A percentile compares a stretch with the other conserved stretches of the same genome.
Conservation (phyloP, 805 yeast species). For the Dipodascopsis uninucleata region DNA sequence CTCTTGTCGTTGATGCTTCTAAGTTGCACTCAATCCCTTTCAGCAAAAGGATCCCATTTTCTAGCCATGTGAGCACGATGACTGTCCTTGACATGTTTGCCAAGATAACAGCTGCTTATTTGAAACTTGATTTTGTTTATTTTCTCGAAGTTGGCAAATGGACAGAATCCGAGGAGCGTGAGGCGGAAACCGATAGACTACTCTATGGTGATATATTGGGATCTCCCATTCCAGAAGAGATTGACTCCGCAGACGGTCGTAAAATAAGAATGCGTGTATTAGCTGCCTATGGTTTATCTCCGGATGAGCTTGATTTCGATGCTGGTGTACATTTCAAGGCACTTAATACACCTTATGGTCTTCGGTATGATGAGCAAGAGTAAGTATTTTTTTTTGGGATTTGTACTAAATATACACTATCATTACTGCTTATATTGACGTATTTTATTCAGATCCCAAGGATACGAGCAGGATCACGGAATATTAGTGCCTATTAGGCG, state of each 20-base stretch:
- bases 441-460: no score
- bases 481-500: no score
- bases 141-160: slow-evolving; percentile 4
- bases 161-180: slow-evolving; percentile 1
- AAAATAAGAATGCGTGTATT: slow-evolving; percentile 1
- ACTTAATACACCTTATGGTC: slow-evolving; percentile 9
- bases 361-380: slow-evolving; percentile 3
- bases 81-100: slow-evolving; percentile 8
- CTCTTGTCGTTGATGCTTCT: no score
- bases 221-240: slow-evolving; percentile 1
- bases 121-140: slow-evolving; percentile 6
- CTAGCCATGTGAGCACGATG: neutral
- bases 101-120: slow-evolving; percentile 4
- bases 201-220: slow-evolving; percentile 8
- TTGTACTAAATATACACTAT: no score
- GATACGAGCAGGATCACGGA: no score
- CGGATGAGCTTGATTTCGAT: slow-evolving; percentile 1
- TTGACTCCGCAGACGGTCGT: slow-evolving; percentile 2
- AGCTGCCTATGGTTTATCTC: slow-evolving; percentile 2
- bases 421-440: no score
- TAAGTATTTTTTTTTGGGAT: slow-evolving; percentile 3
- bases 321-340: neutral
- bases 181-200: neutral
- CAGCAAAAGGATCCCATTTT: neutral
- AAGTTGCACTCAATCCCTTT: no score